Evolutionary conservation across 2,329 filamentous ascomycete genomes (phyloP).

Genomic region (Tympanopsis confertula): DNA sequence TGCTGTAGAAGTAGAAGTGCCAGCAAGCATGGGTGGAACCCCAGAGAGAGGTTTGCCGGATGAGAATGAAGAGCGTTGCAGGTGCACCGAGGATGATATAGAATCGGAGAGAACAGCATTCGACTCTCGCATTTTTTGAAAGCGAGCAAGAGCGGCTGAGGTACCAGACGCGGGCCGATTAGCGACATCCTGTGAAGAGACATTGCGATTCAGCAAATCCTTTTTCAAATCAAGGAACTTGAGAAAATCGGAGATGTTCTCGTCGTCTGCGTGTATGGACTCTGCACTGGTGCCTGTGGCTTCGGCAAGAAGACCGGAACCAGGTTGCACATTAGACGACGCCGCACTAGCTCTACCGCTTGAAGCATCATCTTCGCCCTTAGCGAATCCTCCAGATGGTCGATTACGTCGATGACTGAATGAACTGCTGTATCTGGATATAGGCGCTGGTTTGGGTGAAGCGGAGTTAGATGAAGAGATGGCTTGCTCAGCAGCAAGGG

Average conservation of each 20-base stretch:
- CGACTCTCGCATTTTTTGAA: conserved; percentile 50
- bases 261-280: conserved; percentile 48
- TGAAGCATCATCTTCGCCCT: conserved; percentile 32
- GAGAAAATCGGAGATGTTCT: conserved; percentile 56
- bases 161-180: conserved; percentile 38
- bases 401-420: conserved; percentile 50
- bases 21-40: conserved; percentile 46
- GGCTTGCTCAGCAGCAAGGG: conserved; percentile 39
- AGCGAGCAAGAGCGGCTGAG: conserved; percentile 43
- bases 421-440: conserved; percentile 51
- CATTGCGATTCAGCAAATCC: conserved; percentile 39
- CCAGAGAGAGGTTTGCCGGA: conserved; percentile 51
- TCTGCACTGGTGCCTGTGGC: conserved; percentile 41
- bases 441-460: conserved; percentile 48
- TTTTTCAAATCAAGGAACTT: conserved; percentile 51
- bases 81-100: conserved; percentile 48
- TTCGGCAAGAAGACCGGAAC: conserved; percentile 43
- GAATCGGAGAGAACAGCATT: conserved; percentile 52
- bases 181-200: conserved; percentile 27
- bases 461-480: conserved; percentile 48
- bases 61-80: conserved; percentile 49
- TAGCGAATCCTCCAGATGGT: conserved; percentile 40
- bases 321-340: conserved; percentile 38
- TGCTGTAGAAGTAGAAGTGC: conserved; percentile 48
- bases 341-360: conserved; percentile 35